Evolutionary conservation across 306 rosid genomes (phyloP), one percentile per base, ranked within the genome.

Genomic region (Castanopsis chinensis): DNA sequence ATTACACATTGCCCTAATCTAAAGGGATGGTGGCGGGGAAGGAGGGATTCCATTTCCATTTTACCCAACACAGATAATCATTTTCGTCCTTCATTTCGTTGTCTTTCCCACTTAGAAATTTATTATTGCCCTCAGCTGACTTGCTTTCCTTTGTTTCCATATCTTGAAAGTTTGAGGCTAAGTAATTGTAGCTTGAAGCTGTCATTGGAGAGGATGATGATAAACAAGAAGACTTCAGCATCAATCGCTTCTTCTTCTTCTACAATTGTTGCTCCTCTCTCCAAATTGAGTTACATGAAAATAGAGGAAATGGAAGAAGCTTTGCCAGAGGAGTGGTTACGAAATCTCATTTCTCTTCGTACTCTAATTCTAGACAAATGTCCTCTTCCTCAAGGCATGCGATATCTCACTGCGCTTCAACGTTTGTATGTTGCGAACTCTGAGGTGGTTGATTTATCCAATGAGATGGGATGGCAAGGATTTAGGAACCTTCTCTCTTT

Each of bases 351-450:
- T 13, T 27, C 37, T 3, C 41, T 63, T 7, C 19, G 12, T 0
- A 0, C 2, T 1, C 2, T 10, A 23, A 17, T 3, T 3, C 14
- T 25, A 60, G 6, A 23, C 4, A 7, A 60, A 11, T 6, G 33
- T 23, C 35, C 35, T 60, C 35, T 60, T 32, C 25, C 67, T 15
- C 67, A 10, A 3, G 67, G 67, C 23, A 12, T 78, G 37, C 76
- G 27, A 19, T 45, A 78, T 71, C 71, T 78, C 53, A 71, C 35
- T 25, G 20, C 35, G 13, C 25, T 78, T 37, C 27, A 1, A 3
- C 0, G 3, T 0, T 54, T 78, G 17, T 0, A 4, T 6, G 32
- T 78, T 60, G 0, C 0, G 0, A 0, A 0, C 3, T 78, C 1
- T 25, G 49, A 70, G 23, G 20, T 78, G 27, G 76, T n/a, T n/a